phyloP scores from a whole-genome alignment of 441 rosid genomes.

The Eutrema salsugineum region DNA sequence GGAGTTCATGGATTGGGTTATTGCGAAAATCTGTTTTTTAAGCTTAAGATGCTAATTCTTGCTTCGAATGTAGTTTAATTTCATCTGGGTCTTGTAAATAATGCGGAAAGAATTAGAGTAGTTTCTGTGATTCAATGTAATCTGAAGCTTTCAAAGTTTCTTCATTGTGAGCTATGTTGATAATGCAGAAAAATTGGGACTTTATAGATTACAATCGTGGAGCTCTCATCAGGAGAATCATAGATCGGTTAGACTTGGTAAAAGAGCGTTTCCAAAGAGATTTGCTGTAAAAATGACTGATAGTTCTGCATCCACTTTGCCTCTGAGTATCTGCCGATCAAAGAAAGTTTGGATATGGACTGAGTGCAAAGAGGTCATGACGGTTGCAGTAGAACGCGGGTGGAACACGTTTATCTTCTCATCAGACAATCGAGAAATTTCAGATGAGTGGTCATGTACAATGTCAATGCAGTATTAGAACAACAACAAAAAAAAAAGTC shows the following conservation, averaged over 20 bases:
- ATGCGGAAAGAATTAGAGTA: neutral
- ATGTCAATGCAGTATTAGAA: constrained; percentile 2
- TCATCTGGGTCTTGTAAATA: constrained; percentile 1
- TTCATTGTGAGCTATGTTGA: constrained; percentile 4
- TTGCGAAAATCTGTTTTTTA: neutral
- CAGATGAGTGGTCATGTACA: constrained; percentile 73
- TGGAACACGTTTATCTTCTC: constrained; percentile 79
- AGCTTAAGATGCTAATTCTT: neutral
- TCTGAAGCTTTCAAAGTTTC: neutral
- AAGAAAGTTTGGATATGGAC: constrained; percentile 91
- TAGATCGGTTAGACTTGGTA: neutral
- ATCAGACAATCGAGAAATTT: constrained; percentile 42
- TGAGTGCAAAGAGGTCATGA: constrained; percentile 68
- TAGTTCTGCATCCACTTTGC: constrained; percentile 22
- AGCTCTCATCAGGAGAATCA: constrained; percentile 3
- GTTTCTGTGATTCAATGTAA: neutral
- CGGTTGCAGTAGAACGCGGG: constrained; percentile 82
- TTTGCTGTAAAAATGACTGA: constrained; percentile 7
- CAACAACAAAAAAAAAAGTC: neutral
- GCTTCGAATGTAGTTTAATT: neutral
- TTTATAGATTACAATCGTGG: constrained; percentile 14
- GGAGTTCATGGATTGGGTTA: neutral
- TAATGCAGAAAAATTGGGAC: constrained; percentile 15
- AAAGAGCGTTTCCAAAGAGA: neutral
- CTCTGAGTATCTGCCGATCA: constrained; percentile 28